Percentiles rank a stretch among this genome's conserved stretches.
Evolutionary conservation across 73 alveolate species (phyloP).

Genomic region (Tetrahymena borealis): DNA sequence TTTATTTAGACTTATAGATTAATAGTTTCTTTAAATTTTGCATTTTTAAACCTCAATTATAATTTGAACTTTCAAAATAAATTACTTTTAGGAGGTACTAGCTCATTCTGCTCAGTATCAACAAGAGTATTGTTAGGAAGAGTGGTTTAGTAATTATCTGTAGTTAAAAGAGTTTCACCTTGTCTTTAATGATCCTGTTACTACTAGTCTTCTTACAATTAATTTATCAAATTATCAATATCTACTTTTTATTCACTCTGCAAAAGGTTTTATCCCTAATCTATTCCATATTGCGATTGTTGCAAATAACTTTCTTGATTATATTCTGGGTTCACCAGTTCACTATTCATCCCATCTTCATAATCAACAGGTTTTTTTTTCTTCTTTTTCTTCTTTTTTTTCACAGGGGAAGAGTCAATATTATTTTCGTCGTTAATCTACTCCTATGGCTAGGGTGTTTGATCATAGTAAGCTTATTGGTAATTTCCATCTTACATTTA

Average conservation of each 20-base stretch:
- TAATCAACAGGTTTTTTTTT: background rate
- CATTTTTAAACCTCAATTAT: background rate
- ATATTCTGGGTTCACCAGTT: background rate
- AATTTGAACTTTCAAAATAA: too few relatives aligned
- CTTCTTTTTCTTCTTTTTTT: background rate
- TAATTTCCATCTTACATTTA: background rate
- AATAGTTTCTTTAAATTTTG: background rate
- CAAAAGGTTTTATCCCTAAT: background rate
- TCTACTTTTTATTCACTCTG: background rate
- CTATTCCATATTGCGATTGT: background rate
- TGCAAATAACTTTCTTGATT: background rate
- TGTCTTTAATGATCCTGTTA: background rate
- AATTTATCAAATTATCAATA: background rate
- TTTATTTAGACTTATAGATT: background rate
- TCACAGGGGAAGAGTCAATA: background rate
- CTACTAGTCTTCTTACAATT: background rate
- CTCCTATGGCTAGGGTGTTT: background rate
- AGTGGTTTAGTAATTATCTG: background rate
- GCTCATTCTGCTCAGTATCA: background rate
- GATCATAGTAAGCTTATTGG: background rate
- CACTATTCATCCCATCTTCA: background rate
- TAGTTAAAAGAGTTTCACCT: background rate
- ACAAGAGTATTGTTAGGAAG: background rate
- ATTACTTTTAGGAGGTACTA: background rate
- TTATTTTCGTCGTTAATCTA: background rate